Evolutionary conservation across 2,329 filamentous ascomycete genomes (phyloP).

Genomic region (Pseudogymnoascus sp.): DNA sequence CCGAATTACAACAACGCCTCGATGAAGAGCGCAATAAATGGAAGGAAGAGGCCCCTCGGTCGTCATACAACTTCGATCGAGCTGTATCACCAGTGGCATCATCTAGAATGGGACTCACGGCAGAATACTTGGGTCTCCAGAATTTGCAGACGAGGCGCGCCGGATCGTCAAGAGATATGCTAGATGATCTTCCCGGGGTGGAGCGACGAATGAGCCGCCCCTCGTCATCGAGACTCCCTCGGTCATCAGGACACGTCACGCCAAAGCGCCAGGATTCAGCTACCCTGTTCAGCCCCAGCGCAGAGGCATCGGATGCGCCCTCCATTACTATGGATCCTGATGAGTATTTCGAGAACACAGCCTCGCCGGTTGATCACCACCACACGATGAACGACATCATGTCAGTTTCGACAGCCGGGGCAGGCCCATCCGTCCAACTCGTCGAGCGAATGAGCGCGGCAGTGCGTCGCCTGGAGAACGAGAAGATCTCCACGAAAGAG

Average conservation of each 20-base stretch:
- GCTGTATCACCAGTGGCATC: conserved; percentile 27
- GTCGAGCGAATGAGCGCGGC: conserved; percentile 94
- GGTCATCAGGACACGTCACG: conserved; percentile 25
- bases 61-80: conserved; percentile 25
- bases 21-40: conserved; percentile 59
- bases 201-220: conserved; percentile 21
- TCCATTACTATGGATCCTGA: conserved; percentile 33
- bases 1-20: conserved; percentile 48
- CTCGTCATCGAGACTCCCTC: conserved; percentile 21
- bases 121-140: conserved; percentile 31
- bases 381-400: conserved; percentile 76
- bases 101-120: conserved; percentile 26
- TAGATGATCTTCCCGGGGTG: conserved; percentile 22
- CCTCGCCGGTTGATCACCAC: conserved; percentile 53
- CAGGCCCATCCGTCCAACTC: conserved; percentile 87
- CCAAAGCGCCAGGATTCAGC: conserved; percentile 28
- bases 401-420: conserved; percentile 80
- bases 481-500: conserved; percentile 83
- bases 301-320: conserved; percentile 20
- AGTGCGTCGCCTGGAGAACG: conserved; percentile 81
- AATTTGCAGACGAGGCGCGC: conserved; percentile 29
- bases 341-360: conserved; percentile 44
- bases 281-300: conserved; percentile 20
- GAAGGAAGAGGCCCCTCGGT: conserved; percentile 38
- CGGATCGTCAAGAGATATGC: conserved; percentile 22